Conservation (phyloP, 1,284 basidiomycete genomes). For the Sphaerobolus stellatus region DNA sequence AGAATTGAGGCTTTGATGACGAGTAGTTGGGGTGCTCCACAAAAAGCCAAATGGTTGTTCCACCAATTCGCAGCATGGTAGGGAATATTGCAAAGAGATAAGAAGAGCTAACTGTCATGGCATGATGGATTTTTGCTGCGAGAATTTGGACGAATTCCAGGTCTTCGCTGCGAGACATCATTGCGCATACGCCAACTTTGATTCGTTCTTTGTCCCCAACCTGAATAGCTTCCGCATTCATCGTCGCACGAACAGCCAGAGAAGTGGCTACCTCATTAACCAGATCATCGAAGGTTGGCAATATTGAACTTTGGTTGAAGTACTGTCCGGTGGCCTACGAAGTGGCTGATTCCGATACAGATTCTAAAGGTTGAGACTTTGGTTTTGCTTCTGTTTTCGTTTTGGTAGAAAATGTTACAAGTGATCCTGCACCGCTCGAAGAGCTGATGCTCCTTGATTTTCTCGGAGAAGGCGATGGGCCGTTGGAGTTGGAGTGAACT, state of each 20-base stretch:
- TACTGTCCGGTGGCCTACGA: neutral
- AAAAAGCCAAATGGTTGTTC: constrained; percentile 53
- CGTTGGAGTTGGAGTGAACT: neutral
- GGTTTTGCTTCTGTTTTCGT: neutral
- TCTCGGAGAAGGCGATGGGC: neutral
- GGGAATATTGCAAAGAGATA: constrained; percentile 58
- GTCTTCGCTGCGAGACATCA: constrained; percentile 53
- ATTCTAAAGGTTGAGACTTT: neutral
- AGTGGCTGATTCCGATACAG: neutral
- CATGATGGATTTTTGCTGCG: constrained; percentile 42
- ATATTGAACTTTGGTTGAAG: neutral
- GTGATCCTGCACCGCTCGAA: neutral
- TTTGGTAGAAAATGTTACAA: too few relatives aligned
- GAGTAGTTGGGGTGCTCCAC: constrained; percentile 51
- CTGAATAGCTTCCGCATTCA: constrained; percentile 42
- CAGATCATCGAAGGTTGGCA: constrained; percentile 56
- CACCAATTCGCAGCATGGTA: constrained; percentile 21
- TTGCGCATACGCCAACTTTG: constrained; percentile 55
- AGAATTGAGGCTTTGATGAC: constrained; percentile 65
- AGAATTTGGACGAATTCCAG: constrained; percentile 54
- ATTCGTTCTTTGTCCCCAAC: constrained; percentile 39
- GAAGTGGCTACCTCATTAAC: constrained; percentile 60
- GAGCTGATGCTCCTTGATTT: constrained; percentile 2
- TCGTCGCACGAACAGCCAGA: constrained; percentile 55
- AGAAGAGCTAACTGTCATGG: constrained; percentile 36